A percentile compares a stretch with the other conserved stretches of the same genome.
phyloP scores from a whole-genome alignment of 2,329 filamentous ascomycete genomes.

The Fusarium continuum region DNA sequence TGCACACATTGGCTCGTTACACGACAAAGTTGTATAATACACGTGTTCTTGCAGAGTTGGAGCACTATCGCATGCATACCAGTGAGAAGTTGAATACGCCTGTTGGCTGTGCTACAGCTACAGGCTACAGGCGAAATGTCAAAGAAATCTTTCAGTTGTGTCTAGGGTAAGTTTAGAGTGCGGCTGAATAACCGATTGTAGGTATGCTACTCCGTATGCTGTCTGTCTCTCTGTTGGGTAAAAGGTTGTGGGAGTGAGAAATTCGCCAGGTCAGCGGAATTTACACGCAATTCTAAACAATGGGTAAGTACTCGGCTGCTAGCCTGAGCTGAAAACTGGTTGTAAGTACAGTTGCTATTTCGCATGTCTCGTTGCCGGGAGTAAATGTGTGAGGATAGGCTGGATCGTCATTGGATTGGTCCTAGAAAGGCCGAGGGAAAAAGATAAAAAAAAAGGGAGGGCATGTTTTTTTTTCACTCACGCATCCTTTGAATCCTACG shows the following conservation, averaged over 20 bases:
- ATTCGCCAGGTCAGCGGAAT: not conserved
- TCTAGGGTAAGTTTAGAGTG: constrained; percentile 1
- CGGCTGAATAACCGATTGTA: not conserved
- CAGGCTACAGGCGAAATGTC: not conserved
- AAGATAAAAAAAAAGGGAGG: not conserved
- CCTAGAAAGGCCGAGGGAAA: not conserved
- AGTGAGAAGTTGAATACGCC: not conserved
- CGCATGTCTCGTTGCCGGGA: constrained; percentile 4
- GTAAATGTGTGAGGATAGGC: constrained; percentile 2
- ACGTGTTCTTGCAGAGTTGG: constrained; percentile 5
- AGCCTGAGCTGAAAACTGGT: no score
- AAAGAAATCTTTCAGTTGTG: not conserved
- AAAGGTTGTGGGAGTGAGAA: not conserved
- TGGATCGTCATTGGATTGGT: constrained; percentile 2
- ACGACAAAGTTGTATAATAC: constrained; percentile 12
- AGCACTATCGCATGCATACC: not conserved
- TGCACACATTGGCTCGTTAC: not conserved
- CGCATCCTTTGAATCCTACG: not conserved
- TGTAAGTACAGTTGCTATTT: not conserved
- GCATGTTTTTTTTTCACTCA: not conserved
- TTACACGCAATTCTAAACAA: not conserved
- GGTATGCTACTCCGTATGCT: not conserved
- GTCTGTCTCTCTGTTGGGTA: not conserved
- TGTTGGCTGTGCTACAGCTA: not conserved
- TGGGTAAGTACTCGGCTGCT: not conserved